Evolutionary conservation across 1,284 basidiomycete genomes (phyloP).

Genomic region (Puccinia polysora): DNA sequence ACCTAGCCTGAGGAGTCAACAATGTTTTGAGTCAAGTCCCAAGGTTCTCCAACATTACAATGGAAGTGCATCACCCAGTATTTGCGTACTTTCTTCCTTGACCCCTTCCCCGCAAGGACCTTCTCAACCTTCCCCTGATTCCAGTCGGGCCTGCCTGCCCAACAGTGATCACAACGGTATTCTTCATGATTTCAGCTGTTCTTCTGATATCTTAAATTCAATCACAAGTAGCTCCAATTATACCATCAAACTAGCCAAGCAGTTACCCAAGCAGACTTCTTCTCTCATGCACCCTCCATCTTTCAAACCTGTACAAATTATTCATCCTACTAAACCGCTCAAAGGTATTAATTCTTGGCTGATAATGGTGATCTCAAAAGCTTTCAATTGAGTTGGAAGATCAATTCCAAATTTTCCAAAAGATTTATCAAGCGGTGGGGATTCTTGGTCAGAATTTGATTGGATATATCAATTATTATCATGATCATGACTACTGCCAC

Average conservation of each 20-base stretch:
- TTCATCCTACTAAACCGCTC: background rate
- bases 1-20: no score
- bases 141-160: background rate
- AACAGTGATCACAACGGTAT: background rate
- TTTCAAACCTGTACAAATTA: background rate
- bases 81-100: background rate
- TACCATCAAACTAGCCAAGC: constrained; percentile 3
- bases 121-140: background rate
- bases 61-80: background rate
- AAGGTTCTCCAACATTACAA: no score
- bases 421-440: constrained; percentile 30
- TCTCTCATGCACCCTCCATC: background rate
- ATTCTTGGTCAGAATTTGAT: constrained; percentile 30
- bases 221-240: constrained; percentile 1
- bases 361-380: constrained; percentile 29
- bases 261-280: background rate
- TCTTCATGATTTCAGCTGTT: background rate
- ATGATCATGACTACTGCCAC: no score
- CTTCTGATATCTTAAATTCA: background rate
- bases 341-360: background rate
- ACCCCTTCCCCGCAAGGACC: background rate
- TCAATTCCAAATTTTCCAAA: constrained; percentile 31
- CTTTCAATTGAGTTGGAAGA: constrained; percentile 22
- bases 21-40: no score
- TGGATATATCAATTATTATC: no score